Percentiles rank a stretch among this genome's conserved stretches.
These are phyloP conservation scores for Panicum virgatum DNA, from an alignment of 202 grass and related monocot species.

Conservation along the genomic window DNA sequence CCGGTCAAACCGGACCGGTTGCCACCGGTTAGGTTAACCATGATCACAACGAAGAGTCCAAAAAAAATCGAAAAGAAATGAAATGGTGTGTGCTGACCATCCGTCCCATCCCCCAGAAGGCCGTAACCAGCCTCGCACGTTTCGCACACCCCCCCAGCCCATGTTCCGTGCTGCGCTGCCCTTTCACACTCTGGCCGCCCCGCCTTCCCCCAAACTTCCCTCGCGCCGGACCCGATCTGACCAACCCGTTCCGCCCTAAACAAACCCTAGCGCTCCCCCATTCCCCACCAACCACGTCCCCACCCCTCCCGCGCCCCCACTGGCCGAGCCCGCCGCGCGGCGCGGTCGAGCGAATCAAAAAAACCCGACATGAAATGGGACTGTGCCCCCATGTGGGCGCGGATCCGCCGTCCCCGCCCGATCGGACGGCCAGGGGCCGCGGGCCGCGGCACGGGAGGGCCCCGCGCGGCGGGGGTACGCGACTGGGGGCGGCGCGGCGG, in stretches of 20 bases:
- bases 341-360: not conserved
- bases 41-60: not conserved
- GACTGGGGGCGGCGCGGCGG: constrained; percentile 2
- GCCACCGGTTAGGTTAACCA: too few relatives aligned
- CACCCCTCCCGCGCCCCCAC: not conserved
- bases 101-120: not conserved
- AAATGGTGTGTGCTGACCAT: not conserved
- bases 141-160: constrained; percentile 15
- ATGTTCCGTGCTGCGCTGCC: not conserved
- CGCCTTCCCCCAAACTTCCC: not conserved
- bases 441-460: not conserved
- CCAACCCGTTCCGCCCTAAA: not conserved
- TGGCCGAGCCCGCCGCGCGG: not conserved
- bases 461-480: not conserved
- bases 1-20: too few relatives aligned
- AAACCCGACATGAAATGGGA: not conserved
- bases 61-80: not conserved
- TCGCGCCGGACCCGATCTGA: constrained; percentile 18
- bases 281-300: not conserved
- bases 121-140: constrained; percentile 35
- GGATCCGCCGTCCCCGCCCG: not conserved
- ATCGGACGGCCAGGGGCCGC: constrained; percentile 18
- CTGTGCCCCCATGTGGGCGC: not conserved
- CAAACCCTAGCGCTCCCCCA: constrained; percentile 5
- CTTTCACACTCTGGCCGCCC: not conserved